A percentile compares a stretch with the other conserved stretches of the same genome.
Evolutionary conservation across 2,329 filamentous ascomycete species (phyloP).

Genomic region (Diaporthe capsici): DNA sequence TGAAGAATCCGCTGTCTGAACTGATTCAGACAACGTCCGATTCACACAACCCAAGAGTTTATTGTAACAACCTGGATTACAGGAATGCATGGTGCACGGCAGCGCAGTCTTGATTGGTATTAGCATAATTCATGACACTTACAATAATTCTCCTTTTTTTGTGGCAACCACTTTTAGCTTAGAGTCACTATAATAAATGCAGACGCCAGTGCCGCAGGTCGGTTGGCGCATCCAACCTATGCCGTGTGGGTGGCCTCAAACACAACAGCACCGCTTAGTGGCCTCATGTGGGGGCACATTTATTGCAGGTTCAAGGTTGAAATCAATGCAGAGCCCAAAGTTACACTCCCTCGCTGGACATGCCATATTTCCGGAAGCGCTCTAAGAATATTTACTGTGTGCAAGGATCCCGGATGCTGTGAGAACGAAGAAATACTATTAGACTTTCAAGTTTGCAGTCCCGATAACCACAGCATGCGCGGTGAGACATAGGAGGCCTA

Average conservation of each 20-base stretch:
- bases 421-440: too few relatives aligned
- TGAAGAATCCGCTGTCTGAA: slow-evolving; percentile 23
- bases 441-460: too few relatives aligned
- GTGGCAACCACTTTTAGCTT: slow-evolving; percentile 1
- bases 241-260: neutral
- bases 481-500: neutral
- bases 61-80: neutral
- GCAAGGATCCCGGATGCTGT: neutral
- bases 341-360: too few relatives aligned
- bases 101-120: neutral
- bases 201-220: slow-evolving; percentile 6
- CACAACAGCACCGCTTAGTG: neutral
- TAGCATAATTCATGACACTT: neutral
- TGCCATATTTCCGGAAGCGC: too few relatives aligned
- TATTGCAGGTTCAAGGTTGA: neutral
- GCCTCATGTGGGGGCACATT: neutral
- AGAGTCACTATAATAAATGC: neutral
- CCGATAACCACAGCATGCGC: neutral
- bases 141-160: slow-evolving; percentile 2
- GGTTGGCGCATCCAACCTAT: neutral
- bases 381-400: too few relatives aligned
- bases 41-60: neutral
- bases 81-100: neutral
- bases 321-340: neutral
- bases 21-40: neutral